Evolutionary conservation across 1,284 basidiomycete genomes (phyloP), one percentile per base, ranked within the genome.

Genomic region (Volvariella surrecta): DNA sequence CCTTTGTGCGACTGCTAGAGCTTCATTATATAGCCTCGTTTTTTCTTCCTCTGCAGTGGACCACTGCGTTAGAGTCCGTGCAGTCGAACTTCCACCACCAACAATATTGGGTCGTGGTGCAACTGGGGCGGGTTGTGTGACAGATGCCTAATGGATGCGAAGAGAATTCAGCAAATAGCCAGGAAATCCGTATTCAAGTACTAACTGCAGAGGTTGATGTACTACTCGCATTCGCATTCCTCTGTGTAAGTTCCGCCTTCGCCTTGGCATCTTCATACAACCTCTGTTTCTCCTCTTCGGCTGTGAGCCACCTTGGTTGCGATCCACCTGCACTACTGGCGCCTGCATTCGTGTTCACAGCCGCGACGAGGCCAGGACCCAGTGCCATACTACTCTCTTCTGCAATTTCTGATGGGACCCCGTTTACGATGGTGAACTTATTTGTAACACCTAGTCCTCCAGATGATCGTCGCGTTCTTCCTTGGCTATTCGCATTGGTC

Each of bases 11-110:
- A 71, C 74, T 1, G 68, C 71, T 53, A 79, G 76, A 0, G 89
- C 89, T 39, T 75, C 58, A 44, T 82, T 69, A 59, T 74, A 92
- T 15, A 89, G 58, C 21, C 71, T 66, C 2, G 73, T 58, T 55
- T 89, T 88, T 56, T 89, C 86, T 49, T 79, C 73, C 57, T 86
- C 84, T 0, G 85, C 82, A 0, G 77, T 73, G 3, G 64, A 66
- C 82, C 82, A 88, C n/a, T 28, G 24, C 11, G 6, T 11, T 49
- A 49, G n/a, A 39, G 46, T 35, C 48, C 53, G 44, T 20, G 28
- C 45, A 40, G 13, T 11, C 24, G 48, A 38, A 15, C 16, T 30
- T 15, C 13, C 40, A 21, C 34, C 28, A 39, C 16, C 19, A 10
- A 19, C 15, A 19, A 32, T 31, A n/a, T 45, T 45, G 18, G 16